These are phyloP conservation scores for Fusarium marasasianum DNA, from an alignment of 2,329 filamentous ascomycete species.

Conservation along the genomic window DNA sequence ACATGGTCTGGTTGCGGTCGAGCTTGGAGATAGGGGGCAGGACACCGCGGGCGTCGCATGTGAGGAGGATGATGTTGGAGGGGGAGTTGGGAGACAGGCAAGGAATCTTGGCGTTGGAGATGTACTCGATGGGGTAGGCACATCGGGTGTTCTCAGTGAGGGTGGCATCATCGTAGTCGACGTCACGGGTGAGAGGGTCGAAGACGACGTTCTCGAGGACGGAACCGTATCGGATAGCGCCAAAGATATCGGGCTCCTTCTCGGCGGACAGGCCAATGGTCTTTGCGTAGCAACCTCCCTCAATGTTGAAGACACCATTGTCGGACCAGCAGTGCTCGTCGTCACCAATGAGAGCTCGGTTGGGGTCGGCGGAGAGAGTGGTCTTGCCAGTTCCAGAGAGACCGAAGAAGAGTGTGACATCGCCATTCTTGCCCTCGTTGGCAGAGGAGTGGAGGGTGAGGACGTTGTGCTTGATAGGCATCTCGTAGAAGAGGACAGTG, in stretches of 20 bases:
- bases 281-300: slow-evolving; percentile 99
- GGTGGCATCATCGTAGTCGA: slow-evolving; percentile 95
- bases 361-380: slow-evolving; percentile 94
- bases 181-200: slow-evolving; percentile 85
- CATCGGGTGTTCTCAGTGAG: slow-evolving; percentile 98
- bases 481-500: slow-evolving; percentile 99
- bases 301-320: slow-evolving; percentile 97
- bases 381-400: slow-evolving; percentile 99
- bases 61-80: slow-evolving; percentile 97
- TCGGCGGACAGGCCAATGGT: slow-evolving; percentile 95
- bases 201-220: slow-evolving; percentile 99
- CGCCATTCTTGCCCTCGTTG: slow-evolving; percentile 93
- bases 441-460: slow-evolving; percentile 98
- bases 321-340: slow-evolving; percentile 99
- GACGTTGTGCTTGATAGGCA: slow-evolving; percentile 99
- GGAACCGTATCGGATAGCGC: slow-evolving; percentile 94
- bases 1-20: slow-evolving; percentile 95
- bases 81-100: slow-evolving; percentile 89
- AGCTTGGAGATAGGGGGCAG: slow-evolving; percentile 98
- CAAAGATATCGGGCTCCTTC: slow-evolving; percentile 98
- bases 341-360: slow-evolving; percentile 95
- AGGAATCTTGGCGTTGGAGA: slow-evolving; percentile 97
- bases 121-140: slow-evolving; percentile 99
- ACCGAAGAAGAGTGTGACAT: slow-evolving; percentile 99
- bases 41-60: slow-evolving; percentile 96